Percentiles rank a stretch among this genome's conserved stretches.
Conservation (phyloP, 2,329 filamentous ascomycete genomes). For the Phialophora macrospora region DNA sequence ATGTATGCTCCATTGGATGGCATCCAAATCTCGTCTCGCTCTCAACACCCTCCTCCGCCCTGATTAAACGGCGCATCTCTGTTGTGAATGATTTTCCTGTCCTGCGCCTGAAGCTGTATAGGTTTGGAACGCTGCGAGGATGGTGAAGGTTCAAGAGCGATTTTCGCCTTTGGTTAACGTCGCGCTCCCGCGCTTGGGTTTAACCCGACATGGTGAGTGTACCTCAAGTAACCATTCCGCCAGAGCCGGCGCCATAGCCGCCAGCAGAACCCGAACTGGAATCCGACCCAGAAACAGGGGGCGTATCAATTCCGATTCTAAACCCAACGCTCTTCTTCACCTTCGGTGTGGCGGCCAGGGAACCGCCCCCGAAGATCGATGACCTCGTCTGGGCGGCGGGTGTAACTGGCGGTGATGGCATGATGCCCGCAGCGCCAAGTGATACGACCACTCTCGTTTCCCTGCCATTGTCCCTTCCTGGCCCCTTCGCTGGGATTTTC, state of each 20-base stretch:
- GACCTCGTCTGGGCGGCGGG: background rate
- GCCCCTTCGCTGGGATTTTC: background rate
- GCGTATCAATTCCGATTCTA: background rate
- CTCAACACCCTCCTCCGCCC: background rate
- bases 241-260: background rate
- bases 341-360: background rate
- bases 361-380: conserved; percentile 15
- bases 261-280: background rate
- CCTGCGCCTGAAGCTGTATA: background rate
- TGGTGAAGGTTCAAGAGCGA: background rate
- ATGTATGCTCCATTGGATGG: background rate
- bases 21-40: background rate
- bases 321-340: conserved; percentile 31
- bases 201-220: background rate
- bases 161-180: background rate
- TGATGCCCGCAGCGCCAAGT: background rate
- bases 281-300: background rate
- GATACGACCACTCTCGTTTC: background rate
- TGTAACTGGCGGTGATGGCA: background rate
- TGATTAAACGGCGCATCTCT: background rate
- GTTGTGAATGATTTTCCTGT: background rate
- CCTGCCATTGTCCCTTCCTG: conserved; percentile 5
- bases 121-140: background rate
- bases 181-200: background rate
- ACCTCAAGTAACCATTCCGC: background rate